A percentile compares a stretch with the other conserved stretches of the same genome.
These are phyloP conservation scores for Carex cristatella DNA, from an alignment of 176 grass and related monocot species.

Conservation along the genomic window DNA sequence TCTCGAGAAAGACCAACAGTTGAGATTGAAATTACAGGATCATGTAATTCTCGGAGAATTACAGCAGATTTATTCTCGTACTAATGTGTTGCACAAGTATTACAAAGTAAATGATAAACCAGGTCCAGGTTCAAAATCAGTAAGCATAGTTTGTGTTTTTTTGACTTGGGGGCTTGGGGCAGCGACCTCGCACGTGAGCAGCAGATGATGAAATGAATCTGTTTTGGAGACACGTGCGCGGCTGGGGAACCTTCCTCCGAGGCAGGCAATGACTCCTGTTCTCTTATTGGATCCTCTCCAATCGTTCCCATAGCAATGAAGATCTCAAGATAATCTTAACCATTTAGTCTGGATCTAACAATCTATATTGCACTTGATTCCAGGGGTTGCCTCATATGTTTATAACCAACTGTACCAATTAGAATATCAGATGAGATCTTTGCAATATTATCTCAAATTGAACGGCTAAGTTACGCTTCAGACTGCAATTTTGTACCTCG, in stretches of 20 bases:
- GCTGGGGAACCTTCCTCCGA: neutral
- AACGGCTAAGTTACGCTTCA: neutral
- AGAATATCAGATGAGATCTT: too few relatives aligned
- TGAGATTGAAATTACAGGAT: too few relatives aligned
- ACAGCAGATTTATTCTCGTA: too few relatives aligned
- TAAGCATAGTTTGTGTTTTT: neutral
- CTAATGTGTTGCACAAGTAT: too few relatives aligned
- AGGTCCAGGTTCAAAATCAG: neutral
- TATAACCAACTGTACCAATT: too few relatives aligned
- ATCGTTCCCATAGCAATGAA: neutral
- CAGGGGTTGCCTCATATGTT: neutral
- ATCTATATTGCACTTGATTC: neutral
- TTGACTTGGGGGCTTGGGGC: neutral
- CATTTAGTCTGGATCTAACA: neutral
- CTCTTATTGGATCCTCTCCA: neutral
- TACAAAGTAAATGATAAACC: neutral
- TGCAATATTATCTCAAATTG: too few relatives aligned
- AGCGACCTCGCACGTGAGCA: neutral
- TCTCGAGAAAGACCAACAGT: too few relatives aligned
- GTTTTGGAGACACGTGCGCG: neutral
- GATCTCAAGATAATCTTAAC: neutral
- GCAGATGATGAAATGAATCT: neutral
- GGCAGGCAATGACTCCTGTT: slow-evolving; percentile 5
- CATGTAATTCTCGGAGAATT: too few relatives aligned
- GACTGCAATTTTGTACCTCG: neutral